Evolutionary conservation across 1,284 basidiomycete species (phyloP).

Genomic region (Ganoderma sinense): DNA sequence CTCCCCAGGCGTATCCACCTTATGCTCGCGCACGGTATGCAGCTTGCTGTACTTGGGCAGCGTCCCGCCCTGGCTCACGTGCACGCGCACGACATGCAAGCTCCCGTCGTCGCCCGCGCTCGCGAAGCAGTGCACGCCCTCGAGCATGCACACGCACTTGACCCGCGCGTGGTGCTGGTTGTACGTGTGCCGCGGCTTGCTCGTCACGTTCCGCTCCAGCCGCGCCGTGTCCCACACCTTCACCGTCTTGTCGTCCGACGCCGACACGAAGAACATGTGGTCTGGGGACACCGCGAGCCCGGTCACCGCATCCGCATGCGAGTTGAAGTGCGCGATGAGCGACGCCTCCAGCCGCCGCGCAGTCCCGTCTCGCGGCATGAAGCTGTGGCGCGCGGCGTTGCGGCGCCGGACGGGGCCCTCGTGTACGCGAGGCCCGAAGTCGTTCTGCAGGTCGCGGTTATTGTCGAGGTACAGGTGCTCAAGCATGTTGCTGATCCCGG

Average conservation of each 20-base stretch:
- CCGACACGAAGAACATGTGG: conserved; percentile 92
- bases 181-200: conserved; percentile 81
- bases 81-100: conserved; percentile 84
- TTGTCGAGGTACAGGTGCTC: conserved; percentile 92
- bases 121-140: conserved; percentile 88
- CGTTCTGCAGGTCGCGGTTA: conserved; percentile 82
- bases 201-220: conserved; percentile 82
- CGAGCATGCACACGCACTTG: conserved; percentile 83
- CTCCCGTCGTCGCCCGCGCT: conserved; percentile 89
- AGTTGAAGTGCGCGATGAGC: conserved; percentile 86
- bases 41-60: conserved; percentile 84
- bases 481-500: conserved; percentile 84
- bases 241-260: conserved; percentile 86
- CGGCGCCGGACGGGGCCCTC: conserved; percentile 81
- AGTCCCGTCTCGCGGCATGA: conserved; percentile 64
- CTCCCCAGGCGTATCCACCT: conserved; percentile 73
- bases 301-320: conserved; percentile 84
- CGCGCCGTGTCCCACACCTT: conserved; percentile 87
- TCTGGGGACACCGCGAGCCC: conserved; percentile 91
- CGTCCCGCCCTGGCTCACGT: conserved; percentile 67
- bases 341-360: conserved; percentile 73
- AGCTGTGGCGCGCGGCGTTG: conserved; percentile 69
- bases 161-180: conserved; percentile 82
- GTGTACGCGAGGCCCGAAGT: conserved; percentile 89
- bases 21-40: conserved; percentile 79